These are phyloP conservation scores for Solanum chiquidenum DNA, from an alignment of 257 asterid species.

Conservation along the genomic window DNA sequence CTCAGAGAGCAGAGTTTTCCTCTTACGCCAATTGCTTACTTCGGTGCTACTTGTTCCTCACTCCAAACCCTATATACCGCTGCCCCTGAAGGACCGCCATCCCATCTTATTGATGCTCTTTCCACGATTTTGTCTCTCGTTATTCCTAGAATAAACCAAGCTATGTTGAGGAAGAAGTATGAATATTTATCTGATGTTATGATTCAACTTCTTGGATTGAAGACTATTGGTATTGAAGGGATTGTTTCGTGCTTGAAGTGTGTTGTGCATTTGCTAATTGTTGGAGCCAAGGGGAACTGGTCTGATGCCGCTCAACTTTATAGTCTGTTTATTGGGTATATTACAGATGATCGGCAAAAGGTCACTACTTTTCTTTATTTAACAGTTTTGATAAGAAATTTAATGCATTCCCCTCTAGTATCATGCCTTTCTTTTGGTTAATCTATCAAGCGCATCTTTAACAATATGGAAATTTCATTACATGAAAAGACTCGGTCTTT, in stretches of 20 bases:
- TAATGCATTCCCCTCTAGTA: not conserved
- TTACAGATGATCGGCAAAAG: conserved; percentile 55
- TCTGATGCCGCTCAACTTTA: conserved; percentile 43
- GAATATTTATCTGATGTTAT: conserved; percentile 41
- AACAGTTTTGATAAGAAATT: not conserved
- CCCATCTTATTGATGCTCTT: conserved; percentile 60
- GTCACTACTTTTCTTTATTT: conserved; percentile 16
- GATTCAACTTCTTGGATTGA: conserved; percentile 23
- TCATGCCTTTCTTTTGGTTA: not conserved
- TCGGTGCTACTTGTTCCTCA: conserved; percentile 73
- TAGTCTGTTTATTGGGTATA: conserved; percentile 33
- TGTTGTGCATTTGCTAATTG: conserved; percentile 35
- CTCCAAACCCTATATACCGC: conserved; percentile 49
- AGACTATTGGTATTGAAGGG: conserved; percentile 41
- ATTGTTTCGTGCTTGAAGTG: conserved; percentile 55
- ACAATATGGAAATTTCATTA: not conserved
- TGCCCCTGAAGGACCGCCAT: conserved; percentile 24
- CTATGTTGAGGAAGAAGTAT: conserved; percentile 32
- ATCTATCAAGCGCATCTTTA: not conserved
- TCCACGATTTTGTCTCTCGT: conserved; percentile 49
- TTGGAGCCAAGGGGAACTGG: conserved; percentile 54
- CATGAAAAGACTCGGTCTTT: not conserved
- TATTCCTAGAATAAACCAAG: conserved; percentile 21
- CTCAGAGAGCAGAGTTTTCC: conserved; percentile 53
- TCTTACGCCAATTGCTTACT: conserved; percentile 53